Evolutionary conservation across 768 basidiomycete species (phyloP), one percentile per base, ranked within the genome.

Genomic region (Ramaria sp.): DNA sequence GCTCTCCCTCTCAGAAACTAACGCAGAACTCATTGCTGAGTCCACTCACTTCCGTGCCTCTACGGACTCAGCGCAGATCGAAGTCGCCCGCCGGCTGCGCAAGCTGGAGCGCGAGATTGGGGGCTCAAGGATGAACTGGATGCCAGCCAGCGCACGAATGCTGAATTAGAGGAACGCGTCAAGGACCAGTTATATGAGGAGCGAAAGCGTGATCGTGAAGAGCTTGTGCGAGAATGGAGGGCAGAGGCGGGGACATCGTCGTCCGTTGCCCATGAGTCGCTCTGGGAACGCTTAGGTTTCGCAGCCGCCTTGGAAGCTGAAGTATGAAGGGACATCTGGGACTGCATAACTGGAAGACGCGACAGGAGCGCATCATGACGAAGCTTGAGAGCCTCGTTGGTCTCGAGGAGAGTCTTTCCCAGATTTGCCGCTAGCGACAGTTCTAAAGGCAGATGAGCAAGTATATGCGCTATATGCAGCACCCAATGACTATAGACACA

Each of bases 101-200:
- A 75, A 75, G 62, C 66, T 94, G 50, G 88, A 92, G 68, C 81
- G 79, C 64, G 90, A 94, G 71, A 85, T 94, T n/a, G 70, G 75
- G 71, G 71, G 4, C 73, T 94, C 28, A 75, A 81, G 44, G 81
- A 82, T 32, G 88, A 89, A 60, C 73, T 93, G 28, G 88, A 92
- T 61, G 74, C 75, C 61, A 83, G 83, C n/a, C 82, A 82, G 60
- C 78, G 76, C 38, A 77, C 72, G 62, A 83, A 83, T 60, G 78
- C 80, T 47, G 83, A 84, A 66, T 68, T 88, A 34, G 86, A 89
- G 67, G 76, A 81, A 65, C 79, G 78, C 62, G 76, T 81, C 0
- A 34, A 55, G 60, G 43, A 15, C 57, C 39, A 59, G 60, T 64
- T 55, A 59, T 65, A 61, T 52, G 67, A 45, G 15, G 70, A 68